Evolutionary conservation across 2,329 filamentous ascomycete genomes (phyloP), one percentile per base, ranked within the genome.

Genomic region (Aureobasidium namibiae): DNA sequence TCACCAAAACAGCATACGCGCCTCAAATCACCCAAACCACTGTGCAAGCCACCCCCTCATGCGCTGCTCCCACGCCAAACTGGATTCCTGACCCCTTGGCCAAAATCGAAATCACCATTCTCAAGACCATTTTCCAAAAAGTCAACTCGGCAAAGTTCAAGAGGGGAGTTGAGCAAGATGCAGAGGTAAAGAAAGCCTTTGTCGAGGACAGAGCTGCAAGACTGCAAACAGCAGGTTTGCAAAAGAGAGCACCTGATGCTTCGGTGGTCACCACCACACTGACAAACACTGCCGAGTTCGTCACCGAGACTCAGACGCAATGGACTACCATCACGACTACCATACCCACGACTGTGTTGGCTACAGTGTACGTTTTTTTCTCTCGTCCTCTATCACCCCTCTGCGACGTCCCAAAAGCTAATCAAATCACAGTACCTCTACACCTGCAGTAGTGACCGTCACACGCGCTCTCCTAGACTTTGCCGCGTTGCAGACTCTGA

Each of bases 381-480:
- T n/a, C 9, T 4, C 31, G n/a, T n/a, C 38, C 50, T 16, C 26
- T 2, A 9, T 16, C n/a, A 21, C 21, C 23, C 18, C 4, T 29
- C 9, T 4, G 4, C 4, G 26, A 29, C 16, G 11, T 9, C 23
- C 14, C n/a, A n/a, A 4, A 13, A n/a, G 9, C 21, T 42, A 21
- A 54, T 8, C 1, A 11, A 24, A 9, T 9, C 10, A 16, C 24
- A 54, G 50, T 10, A 48, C 54, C 3, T 46, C 41, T 13, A 57
- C 54, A 26, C 54, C 54, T 2, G 6, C 54, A 14, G 14, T 23
- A 0, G 41, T 48, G 4, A 57, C 54, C 7, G 34, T 57, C 4
- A 57, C 54, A 8, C 24, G 29, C 14, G 54, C 54, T 2, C 54
- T 57, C 31, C n/a, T 57, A 18, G 42, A 57, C 13, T 42, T 57